Conservation (phyloP, 2,329 filamentous ascomycete species). For the Pseudogymnoascus sp. region DNA sequence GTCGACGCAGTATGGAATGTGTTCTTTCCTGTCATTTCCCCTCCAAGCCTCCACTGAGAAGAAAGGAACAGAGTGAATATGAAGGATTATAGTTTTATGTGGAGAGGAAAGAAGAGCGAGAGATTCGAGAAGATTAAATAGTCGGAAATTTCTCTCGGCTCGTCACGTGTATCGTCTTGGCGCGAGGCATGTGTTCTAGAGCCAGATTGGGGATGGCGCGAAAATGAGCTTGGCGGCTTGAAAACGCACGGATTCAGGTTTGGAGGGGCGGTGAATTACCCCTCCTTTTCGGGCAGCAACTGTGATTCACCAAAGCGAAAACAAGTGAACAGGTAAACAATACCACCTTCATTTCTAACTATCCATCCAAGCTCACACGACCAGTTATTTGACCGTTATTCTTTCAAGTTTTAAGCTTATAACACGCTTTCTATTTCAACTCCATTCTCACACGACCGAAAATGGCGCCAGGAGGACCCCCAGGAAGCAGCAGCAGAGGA, state of each 20-base stretch:
- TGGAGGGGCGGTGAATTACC: conserved; percentile 11
- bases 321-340: conserved; percentile 7
- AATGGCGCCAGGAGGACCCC: conserved; percentile 44
- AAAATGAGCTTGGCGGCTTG: conserved; percentile 3
- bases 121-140: conserved; percentile 6
- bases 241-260: conserved; percentile 9
- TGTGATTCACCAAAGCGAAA: conserved; percentile 9
- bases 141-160: background rate
- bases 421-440: conserved; percentile 6
- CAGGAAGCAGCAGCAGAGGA: conserved; percentile 46
- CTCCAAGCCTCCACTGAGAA: conserved; percentile 52
- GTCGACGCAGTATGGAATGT: conserved; percentile 37
- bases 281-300: conserved; percentile 8
- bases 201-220: background rate
- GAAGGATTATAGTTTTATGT: conserved; percentile 44
- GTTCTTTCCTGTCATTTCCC: conserved; percentile 61
- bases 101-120: conserved; percentile 29
- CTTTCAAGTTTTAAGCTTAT: conserved; percentile 10
- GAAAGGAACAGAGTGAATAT: conserved; percentile 57
- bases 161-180: background rate
- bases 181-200: background rate
- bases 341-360: conserved; percentile 8
- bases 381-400: background rate
- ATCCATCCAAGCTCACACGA: background rate
- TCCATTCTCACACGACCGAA: conserved; percentile 16